Evolutionary conservation across 257 asterid genomes (phyloP).

Genomic region (Buddleja alternifolia): DNA sequence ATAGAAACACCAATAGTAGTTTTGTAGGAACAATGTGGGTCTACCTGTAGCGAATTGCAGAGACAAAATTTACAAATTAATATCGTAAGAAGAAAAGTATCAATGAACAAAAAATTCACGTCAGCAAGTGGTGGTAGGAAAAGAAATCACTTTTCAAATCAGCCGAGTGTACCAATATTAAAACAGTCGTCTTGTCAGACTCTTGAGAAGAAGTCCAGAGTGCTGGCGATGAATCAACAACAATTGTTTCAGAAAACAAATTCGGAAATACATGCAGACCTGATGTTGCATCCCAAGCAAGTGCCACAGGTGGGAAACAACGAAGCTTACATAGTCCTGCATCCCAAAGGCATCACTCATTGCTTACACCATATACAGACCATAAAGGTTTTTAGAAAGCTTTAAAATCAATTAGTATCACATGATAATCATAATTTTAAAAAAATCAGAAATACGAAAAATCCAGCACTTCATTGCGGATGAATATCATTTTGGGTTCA

Average conservation of each 20-base stretch:
- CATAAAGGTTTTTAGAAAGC: slow-evolving; percentile 7
- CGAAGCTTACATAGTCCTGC: slow-evolving; percentile 90
- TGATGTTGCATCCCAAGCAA: slow-evolving; percentile 94
- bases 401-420: slow-evolving; percentile 4
- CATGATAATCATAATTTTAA: neutral
- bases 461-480: neutral
- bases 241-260: slow-evolving; percentile 72
- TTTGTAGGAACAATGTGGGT: slow-evolving; percentile 97
- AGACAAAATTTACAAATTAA: slow-evolving; percentile 14
- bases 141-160: slow-evolving; percentile 18
- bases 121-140: slow-evolving; percentile 20
- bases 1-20: slow-evolving; percentile 61
- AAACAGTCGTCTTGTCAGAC: slow-evolving; percentile 73
- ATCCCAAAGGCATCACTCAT: slow-evolving; percentile 35
- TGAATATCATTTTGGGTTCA: slow-evolving; percentile 14
- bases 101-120: slow-evolving; percentile 20
- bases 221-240: slow-evolving; percentile 94
- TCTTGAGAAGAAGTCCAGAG: slow-evolving; percentile 71
- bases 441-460: slow-evolving; percentile 6
- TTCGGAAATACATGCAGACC: slow-evolving; percentile 95
- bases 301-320: slow-evolving; percentile 97
- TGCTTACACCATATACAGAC: slow-evolving; percentile 10
- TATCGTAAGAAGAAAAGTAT: slow-evolving; percentile 4
- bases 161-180: slow-evolving; percentile 66
- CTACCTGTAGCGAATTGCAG: slow-evolving; percentile 64